These are phyloP conservation scores for Pyrus betulifolia DNA, from an alignment of 306 rosid genomes.

Conservation along the genomic window DNA sequence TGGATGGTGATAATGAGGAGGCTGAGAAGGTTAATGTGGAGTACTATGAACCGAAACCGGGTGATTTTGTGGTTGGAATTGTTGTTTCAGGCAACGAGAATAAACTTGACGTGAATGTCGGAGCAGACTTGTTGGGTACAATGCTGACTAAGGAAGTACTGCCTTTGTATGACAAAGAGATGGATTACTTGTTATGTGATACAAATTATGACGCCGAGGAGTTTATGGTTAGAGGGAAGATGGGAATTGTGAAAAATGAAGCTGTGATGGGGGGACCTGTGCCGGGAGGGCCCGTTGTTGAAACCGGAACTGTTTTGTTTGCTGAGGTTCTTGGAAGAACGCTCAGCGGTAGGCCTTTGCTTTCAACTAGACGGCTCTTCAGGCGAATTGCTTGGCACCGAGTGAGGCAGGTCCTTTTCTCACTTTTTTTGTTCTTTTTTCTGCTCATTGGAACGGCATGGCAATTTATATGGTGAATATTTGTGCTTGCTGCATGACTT, in stretches of 20 bases:
- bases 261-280: constrained; percentile 40
- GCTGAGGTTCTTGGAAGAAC: constrained; percentile 97
- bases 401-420: constrained; percentile 95
- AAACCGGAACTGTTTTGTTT: constrained; percentile 75
- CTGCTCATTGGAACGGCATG: constrained; percentile 10
- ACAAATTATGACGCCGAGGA: constrained; percentile 36
- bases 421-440: constrained; percentile 29
- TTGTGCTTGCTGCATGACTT: constrained; percentile 15
- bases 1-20: constrained; percentile 29
- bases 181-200: constrained; percentile 76
- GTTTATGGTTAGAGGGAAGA: constrained; percentile 64
- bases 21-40: constrained; percentile 48
- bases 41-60: constrained; percentile 90
- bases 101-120: constrained; percentile 78
- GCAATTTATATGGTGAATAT: constrained; percentile 7
- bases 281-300: constrained; percentile 70
- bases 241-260: constrained; percentile 69
- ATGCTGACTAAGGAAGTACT: constrained; percentile 97
- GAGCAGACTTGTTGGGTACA: constrained; percentile 84
- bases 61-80: constrained; percentile 85
- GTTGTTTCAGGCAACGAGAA: constrained; percentile 92
- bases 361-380: constrained; percentile 76
- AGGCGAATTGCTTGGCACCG: constrained; percentile 87
- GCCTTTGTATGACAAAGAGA: constrained; percentile 80
- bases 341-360: constrained; percentile 87